Base-by-base conservation (phyloP, 2,329 filamentous ascomycete species). In the Nigrospora sphaerica region DNA sequence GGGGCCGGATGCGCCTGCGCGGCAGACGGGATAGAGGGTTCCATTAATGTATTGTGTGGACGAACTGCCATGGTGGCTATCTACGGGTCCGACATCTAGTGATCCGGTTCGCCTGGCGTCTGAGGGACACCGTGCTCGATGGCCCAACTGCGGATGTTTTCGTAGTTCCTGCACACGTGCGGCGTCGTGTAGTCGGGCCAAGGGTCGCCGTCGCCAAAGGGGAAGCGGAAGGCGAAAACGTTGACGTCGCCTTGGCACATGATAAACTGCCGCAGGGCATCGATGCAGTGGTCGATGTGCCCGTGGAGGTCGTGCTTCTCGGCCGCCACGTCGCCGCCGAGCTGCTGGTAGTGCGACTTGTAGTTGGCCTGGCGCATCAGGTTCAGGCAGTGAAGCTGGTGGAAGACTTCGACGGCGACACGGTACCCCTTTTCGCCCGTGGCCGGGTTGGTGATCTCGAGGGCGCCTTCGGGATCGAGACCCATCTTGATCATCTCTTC, bases 331-430 rank as follows among this genome's bases (percentile, higher is more conserved):
- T 78, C 73, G 5, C 74, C 74, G 12, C 70, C 72, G 5, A 70
- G 58, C 6, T 68, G 62, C 39, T 62, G 52, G 55, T 78, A 78
- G 51, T 77, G 73, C 28, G 59, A 71, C 47, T 67, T 71, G 54
- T 74, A 73, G 3, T 71, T 70, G 10, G 72, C 67, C 53, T 76
- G 70, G 12, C 73, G 59, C 54, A 69, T 58, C 33, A 75, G 54
- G 54, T 76, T 75, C 34, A 75, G 61, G 57, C 73, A 76, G 55
- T 75, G 73, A 32, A 77, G 64, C 54, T 75, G 75, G 58, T 80
- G 77, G 60, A 80, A 80, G 0, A 78, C 75, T 54, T 80, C 75
- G 3, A 80, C 62, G 0, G 73, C 79, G 0, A 79, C 77, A n/a
- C 78, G 69, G 53, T 81, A 83, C 1, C 78, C 79, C 34, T 72